phyloP scores from a whole-genome alignment of 768 basidiomycete genomes.

The Cystobasidium ongulense region DNA sequence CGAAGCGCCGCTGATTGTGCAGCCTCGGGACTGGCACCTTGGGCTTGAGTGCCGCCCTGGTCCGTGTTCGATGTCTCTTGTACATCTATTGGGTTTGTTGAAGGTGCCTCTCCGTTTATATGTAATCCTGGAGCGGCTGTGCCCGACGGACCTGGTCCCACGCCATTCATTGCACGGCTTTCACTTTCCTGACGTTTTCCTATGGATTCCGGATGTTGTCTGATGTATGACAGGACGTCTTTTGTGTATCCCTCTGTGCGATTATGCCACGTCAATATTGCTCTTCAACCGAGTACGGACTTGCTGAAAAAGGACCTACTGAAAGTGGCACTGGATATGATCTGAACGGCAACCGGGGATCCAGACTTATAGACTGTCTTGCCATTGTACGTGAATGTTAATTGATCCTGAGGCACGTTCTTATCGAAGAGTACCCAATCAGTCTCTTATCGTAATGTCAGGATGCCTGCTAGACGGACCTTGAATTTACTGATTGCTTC shows the following conservation, averaged over 20 bases:
- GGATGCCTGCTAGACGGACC: neutral
- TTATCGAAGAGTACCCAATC: neutral
- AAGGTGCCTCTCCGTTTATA: neutral
- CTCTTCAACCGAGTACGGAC: too few species aligned
- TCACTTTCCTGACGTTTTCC: neutral
- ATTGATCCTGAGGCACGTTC: neutral
- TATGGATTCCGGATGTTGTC: neutral
- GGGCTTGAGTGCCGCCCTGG: neutral
- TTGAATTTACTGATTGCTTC: neutral
- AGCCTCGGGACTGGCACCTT: neutral
- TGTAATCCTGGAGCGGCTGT: too few species aligned
- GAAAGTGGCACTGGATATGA: neutral
- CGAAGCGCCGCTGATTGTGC: neutral
- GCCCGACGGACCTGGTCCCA: neutral
- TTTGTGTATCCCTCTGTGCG: neutral
- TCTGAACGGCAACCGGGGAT: neutral
- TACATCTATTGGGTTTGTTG: neutral
- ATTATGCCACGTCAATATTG: neutral
- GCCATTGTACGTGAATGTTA: slow-evolving; percentile 5
- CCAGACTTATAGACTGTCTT: neutral
- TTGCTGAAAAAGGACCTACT: neutral
- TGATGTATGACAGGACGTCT: neutral
- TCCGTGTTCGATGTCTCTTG: neutral
- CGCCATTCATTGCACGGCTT: neutral
- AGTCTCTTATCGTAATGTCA: neutral